Conservation (phyloP, 2,329 filamentous ascomycete genomes). For the Monosporascus cannonballus region DNA sequence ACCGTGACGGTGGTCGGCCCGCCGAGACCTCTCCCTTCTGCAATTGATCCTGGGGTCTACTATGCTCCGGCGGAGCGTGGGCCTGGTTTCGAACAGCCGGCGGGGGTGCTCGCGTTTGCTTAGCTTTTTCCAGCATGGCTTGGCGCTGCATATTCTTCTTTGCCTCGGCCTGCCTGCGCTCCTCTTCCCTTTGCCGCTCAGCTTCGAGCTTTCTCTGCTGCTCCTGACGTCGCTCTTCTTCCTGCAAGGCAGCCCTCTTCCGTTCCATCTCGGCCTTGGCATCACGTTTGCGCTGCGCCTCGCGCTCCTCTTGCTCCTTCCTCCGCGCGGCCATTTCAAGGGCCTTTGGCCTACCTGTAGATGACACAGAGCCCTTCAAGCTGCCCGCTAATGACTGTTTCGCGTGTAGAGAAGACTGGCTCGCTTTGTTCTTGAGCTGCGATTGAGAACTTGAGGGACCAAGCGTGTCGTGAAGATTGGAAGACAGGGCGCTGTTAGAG, state of each 20-base stretch:
- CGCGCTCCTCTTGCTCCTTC: conserved; percentile 79
- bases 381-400: conserved; percentile 53
- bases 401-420: conserved; percentile 57
- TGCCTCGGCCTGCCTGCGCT: conserved; percentile 56
- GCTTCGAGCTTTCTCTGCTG: conserved; percentile 53
- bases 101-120: conserved; percentile 57
- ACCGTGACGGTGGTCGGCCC: conserved; percentile 47
- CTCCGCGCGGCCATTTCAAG: conserved; percentile 72
- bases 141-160: conserved; percentile 63
- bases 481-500: conserved; percentile 50
- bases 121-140: conserved; percentile 57
- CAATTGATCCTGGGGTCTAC: conserved; percentile 16
- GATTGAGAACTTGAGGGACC: conserved; percentile 33
- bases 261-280: conserved; percentile 77
- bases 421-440: conserved; percentile 57
- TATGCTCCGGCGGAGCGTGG: conserved; percentile 43
- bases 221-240: conserved; percentile 58
- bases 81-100: conserved; percentile 51
- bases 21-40: conserved; percentile 23
- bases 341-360: conserved; percentile 61
- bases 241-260: conserved; percentile 61
- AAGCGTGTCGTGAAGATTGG: conserved; percentile 52
- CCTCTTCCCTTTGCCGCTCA: conserved; percentile 55
- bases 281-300: conserved; percentile 71
- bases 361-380: conserved; percentile 60